Evolutionary conservation across 2,329 filamentous ascomycete species (phyloP).

Genomic region (Ilyonectria mors-panacis): DNA sequence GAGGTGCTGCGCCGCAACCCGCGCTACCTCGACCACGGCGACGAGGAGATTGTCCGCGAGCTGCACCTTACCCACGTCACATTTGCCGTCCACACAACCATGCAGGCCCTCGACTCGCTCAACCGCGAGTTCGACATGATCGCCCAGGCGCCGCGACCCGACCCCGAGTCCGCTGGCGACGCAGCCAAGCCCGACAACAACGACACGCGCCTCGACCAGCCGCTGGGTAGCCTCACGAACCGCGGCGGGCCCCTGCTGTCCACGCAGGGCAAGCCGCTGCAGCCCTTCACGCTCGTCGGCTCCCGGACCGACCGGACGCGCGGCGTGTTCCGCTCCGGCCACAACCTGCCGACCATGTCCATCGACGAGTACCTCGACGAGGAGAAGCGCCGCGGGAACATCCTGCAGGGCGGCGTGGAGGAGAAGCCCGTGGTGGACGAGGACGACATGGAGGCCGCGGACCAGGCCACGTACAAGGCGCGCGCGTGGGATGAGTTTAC

Average conservation of each 20-base stretch:
- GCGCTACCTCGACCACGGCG: constrained; percentile 73
- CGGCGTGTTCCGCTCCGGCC: constrained; percentile 90
- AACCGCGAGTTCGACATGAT: constrained; percentile 89
- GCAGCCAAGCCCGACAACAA: constrained; percentile 63
- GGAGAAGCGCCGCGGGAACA: constrained; percentile 85
- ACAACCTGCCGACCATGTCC: constrained; percentile 96
- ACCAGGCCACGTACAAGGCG: constrained; percentile 93
- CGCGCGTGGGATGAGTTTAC: constrained; percentile 95
- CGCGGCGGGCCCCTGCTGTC: constrained; percentile 84
- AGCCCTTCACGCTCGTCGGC: constrained; percentile 90
- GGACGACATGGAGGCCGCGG: constrained; percentile 89
- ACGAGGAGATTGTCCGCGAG: constrained; percentile 87
- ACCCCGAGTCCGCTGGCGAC: constrained; percentile 62
- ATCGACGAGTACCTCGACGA: constrained; percentile 98
- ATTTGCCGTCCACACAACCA: constrained; percentile 83
- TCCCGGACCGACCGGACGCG: constrained; percentile 81
- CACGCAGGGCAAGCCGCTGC: constrained; percentile 84
- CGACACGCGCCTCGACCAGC: constrained; percentile 81
- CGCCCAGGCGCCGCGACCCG: constrained; percentile 75
- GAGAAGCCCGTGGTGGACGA: constrained; percentile 84
- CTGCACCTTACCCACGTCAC: constrained; percentile 83
- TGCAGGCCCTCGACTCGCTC: constrained; percentile 89
- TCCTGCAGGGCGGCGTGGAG: constrained; percentile 91
- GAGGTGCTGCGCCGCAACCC: constrained; percentile 67
- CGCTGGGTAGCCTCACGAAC: constrained; percentile 66